Conservation (phyloP, 2,329 filamentous ascomycete species). For the Amauroascus verrucosus region DNA sequence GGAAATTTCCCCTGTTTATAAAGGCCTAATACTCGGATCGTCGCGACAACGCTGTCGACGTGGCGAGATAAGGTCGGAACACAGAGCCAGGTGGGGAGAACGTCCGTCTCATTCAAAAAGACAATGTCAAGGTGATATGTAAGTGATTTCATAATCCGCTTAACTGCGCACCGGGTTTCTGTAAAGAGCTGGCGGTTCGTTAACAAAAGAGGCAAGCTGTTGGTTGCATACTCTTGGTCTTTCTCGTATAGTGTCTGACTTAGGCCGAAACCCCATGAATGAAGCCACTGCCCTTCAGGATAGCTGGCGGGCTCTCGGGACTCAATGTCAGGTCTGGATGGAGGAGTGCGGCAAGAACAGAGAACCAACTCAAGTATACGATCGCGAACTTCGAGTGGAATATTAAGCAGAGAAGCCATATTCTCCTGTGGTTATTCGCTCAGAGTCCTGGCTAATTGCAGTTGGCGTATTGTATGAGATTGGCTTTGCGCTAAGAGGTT, state of each 20-base stretch:
- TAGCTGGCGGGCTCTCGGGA: not conserved
- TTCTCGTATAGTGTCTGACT: not conserved
- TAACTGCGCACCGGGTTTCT: not conserved
- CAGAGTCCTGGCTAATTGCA: no score
- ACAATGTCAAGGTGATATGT: constrained; percentile 1
- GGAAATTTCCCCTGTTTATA: not conserved
- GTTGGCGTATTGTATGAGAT: no score
- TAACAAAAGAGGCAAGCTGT: not conserved
- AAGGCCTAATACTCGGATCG: not conserved
- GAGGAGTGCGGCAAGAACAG: not conserved
- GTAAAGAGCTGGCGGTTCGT: not conserved
- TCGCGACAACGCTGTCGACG: not conserved
- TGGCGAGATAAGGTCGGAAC: not conserved
- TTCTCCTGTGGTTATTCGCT: no score
- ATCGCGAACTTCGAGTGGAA: not conserved
- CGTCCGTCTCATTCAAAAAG: not conserved
- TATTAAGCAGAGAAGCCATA: not conserved
- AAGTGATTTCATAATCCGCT: not conserved
- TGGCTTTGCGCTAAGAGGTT: no score
- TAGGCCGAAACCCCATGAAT: not conserved
- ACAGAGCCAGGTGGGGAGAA: not conserved
- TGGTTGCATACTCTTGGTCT: not conserved
- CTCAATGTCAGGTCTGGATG: not conserved
- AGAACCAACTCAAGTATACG: not conserved
- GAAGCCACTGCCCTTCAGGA: no score